A percentile compares a stretch with the other conserved stretches of the same genome.
These are phyloP conservation scores for Scenedesmus sp. DNA, from an alignment of 163 green algal genomes.

Conservation along the genomic window DNA sequence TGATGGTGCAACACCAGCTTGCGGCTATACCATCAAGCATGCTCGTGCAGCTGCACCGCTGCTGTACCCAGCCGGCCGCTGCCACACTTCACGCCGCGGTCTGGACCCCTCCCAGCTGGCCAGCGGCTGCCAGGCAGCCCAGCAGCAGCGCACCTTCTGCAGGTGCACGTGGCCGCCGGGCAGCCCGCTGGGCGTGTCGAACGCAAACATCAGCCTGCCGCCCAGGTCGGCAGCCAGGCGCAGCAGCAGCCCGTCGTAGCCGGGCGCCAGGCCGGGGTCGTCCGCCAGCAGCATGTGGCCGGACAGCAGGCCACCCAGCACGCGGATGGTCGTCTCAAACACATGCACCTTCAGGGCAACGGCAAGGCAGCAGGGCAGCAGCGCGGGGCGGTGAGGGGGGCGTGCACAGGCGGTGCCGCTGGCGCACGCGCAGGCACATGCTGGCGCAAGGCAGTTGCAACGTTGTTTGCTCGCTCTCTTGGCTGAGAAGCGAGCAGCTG, in stretches of 20 bases:
- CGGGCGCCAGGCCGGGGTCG: conserved; percentile 57
- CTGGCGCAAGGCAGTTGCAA: too few species aligned
- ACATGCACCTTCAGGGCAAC: conserved; percentile 78
- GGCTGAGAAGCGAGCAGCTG: too few species aligned
- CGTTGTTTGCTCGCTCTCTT: too few species aligned
- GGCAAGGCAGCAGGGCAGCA: neutral
- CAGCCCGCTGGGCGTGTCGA: conserved; percentile 89
- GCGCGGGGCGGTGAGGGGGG: neutral
- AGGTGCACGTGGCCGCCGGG: conserved; percentile 90
- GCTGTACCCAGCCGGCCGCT: neutral
- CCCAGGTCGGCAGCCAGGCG: conserved; percentile 80
- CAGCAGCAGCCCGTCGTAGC: conserved; percentile 85
- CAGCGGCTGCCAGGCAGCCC: neutral
- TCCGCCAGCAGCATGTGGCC: conserved; percentile 78
- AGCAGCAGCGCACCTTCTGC: conserved; percentile 57
- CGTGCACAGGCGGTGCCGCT: too few species aligned
- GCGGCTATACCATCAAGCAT: too few species aligned
- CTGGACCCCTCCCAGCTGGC: neutral
- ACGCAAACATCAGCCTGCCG: conserved; percentile 89
- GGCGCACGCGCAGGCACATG: too few species aligned
- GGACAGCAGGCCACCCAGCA: conserved; percentile 90
- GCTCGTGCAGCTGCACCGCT: neutral
- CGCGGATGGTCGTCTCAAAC: conserved; percentile 95
- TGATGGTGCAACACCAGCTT: too few species aligned
- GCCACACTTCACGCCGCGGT: neutral